These are phyloP conservation scores for Exophiala calicioides DNA, from an alignment of 2,329 filamentous ascomycete genomes.

Conservation along the genomic window DNA sequence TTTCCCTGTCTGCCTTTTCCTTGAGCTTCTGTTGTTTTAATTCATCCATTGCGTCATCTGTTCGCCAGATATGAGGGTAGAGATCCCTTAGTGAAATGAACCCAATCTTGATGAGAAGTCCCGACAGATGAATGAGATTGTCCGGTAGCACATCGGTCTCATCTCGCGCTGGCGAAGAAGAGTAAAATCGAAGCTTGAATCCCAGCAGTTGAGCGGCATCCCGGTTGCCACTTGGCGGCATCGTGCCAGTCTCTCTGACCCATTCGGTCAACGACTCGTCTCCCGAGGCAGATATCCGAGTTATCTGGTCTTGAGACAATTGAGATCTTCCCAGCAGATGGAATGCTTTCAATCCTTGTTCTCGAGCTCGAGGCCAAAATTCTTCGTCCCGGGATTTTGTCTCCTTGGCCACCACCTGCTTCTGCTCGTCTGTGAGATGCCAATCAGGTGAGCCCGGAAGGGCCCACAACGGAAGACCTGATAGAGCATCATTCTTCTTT, in stretches of 20 bases:
- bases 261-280: conserved; percentile 66
- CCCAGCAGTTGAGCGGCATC: conserved; percentile 92
- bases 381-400: conserved; percentile 67
- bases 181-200: conserved; percentile 96
- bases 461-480: conserved; percentile 82
- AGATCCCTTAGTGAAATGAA: conserved; percentile 91
- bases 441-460: conserved; percentile 68
- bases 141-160: conserved; percentile 78
- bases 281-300: conserved; percentile 40
- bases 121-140: conserved; percentile 88
- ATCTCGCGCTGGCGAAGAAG: conserved; percentile 69
- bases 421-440: conserved; percentile 68
- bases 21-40: conserved; percentile 70
- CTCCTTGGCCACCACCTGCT: conserved; percentile 56
- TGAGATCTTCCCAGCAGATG: conserved; percentile 81
- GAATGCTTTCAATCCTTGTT: conserved; percentile 77
- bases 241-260: conserved; percentile 76
- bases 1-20: conserved; percentile 77
- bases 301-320: conserved; percentile 60
- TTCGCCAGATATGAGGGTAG: conserved; percentile 86
- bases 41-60: conserved; percentile 77
- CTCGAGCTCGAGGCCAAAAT: conserved; percentile 81
- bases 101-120: conserved; percentile 92
- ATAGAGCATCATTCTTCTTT: conserved; percentile 29
- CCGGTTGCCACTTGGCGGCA: conserved; percentile 82